phyloP scores from a whole-genome alignment of 208 protist species.

The Blechomonas ayalai region DNA sequence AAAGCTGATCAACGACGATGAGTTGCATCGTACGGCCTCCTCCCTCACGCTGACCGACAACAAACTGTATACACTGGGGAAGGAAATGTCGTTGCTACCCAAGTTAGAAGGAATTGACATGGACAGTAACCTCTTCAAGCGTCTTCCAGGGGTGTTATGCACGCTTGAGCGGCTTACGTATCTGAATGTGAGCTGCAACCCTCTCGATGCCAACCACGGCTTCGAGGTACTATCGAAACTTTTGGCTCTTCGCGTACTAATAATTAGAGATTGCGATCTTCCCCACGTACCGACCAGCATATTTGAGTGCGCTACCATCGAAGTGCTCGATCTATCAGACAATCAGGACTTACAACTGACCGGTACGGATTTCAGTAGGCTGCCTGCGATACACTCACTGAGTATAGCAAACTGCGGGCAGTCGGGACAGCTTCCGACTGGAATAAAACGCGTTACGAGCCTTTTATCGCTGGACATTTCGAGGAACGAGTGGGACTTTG shows the following conservation, averaged over 20 bases:
- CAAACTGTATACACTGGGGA: slow-evolving; percentile 66
- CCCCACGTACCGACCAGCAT: slow-evolving; percentile 34
- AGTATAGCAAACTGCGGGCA: slow-evolving; percentile 63
- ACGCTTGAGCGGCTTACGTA: slow-evolving; percentile 41
- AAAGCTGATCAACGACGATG: slow-evolving; percentile 53
- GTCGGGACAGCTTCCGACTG: slow-evolving; percentile 39
- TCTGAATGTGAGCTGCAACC: slow-evolving; percentile 65
- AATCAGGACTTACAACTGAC: slow-evolving; percentile 49
- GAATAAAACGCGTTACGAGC: slow-evolving; percentile 32
- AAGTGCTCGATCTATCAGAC: slow-evolving; percentile 72
- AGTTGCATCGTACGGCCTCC: slow-evolving; percentile 56
- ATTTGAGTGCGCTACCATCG: slow-evolving; percentile 29
- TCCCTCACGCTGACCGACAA: slow-evolving; percentile 73
- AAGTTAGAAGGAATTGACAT: slow-evolving; percentile 73
- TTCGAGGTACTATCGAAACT: slow-evolving; percentile 51
- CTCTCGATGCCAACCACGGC: slow-evolving; percentile 28
- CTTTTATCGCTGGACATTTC: slow-evolving; percentile 74
- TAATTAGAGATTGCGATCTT: slow-evolving; percentile 48
- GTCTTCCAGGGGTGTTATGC: slow-evolving; percentile 52
- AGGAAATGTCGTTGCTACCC: slow-evolving; percentile 61
- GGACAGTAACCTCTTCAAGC: slow-evolving; percentile 63
- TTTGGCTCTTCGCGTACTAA: slow-evolving; percentile 29
- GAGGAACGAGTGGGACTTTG: slow-evolving; percentile 58
- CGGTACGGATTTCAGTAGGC: slow-evolving; percentile 26
- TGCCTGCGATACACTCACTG: slow-evolving; percentile 37